phyloP scores from a whole-genome alignment of 2,329 filamentous ascomycete genomes.

The Talaromyces sp. region DNA sequence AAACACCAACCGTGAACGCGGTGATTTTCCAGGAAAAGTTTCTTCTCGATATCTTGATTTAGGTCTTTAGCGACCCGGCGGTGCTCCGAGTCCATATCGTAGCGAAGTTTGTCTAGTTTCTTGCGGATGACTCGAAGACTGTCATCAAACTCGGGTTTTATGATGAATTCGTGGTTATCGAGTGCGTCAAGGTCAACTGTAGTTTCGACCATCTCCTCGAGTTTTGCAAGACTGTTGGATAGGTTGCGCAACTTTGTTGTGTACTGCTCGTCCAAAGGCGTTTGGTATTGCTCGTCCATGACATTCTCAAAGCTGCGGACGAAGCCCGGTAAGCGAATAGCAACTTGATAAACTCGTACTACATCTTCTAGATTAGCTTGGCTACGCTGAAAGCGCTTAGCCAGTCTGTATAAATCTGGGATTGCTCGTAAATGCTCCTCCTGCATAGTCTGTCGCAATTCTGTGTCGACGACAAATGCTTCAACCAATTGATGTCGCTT shows the following conservation, averaged over 20 bases:
- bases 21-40: conserved; percentile 96
- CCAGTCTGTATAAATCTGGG: conserved; percentile 86
- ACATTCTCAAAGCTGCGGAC: conserved; percentile 84
- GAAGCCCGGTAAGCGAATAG: conserved; percentile 87
- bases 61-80: conserved; percentile 72
- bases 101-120: conserved; percentile 79
- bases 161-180: conserved; percentile 96
- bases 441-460: conserved; percentile 91
- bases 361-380: conserved; percentile 93
- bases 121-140: conserved; percentile 80
- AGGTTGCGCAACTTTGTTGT: conserved; percentile 76
- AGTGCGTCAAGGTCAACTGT: conserved; percentile 94
- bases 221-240: conserved; percentile 73
- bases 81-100: conserved; percentile 82
- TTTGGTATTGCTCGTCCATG: conserved; percentile 91
- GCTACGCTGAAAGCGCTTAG: conserved; percentile 91
- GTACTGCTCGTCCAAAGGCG: conserved; percentile 81
- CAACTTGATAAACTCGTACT: conserved; percentile 88
- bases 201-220: conserved; percentile 98
- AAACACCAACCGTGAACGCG: conserved; percentile 96
- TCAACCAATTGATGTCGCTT: conserved; percentile 91
- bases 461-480: conserved; percentile 88
- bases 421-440: conserved; percentile 92
- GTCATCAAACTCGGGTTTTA: conserved; percentile 97
- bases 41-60: conserved; percentile 92